Evolutionary conservation across 441 rosid species (phyloP), one percentile per base, ranked within the genome.

Genomic region (Pelargonium australe): DNA sequence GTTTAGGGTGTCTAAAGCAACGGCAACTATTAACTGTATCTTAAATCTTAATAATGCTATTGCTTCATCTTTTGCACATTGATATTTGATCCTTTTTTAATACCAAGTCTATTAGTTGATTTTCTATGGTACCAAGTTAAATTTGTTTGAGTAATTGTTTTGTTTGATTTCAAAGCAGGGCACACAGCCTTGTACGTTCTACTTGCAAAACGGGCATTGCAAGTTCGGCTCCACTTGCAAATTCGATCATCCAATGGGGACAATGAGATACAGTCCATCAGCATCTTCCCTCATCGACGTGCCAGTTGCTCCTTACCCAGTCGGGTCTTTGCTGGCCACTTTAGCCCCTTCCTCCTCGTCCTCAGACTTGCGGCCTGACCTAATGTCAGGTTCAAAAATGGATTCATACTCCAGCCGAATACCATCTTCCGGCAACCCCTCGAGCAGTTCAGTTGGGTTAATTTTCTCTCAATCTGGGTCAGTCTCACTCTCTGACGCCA

Each of bases 261-360:
- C 37, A 62, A 62, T 62, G 65, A 62, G 65, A 62, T 62, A 62
- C 65, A 62, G 65, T 25, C 65, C 40, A 25, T 62, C 65, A 25
- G 65, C 65, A 62, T 62, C 65, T 23, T 62, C 40, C 25, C 65
- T 57, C 28, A 17, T 17, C 19, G 62, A 17, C 28, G 25, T 57
- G 62, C 62, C 62, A 17, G 62, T 57, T 25, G 65, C 65, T 62
- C 65, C 65, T 37, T 62, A 28, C 31, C 65, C 65, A 25, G 65
- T 13, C 16, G 65, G 65, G 65, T 62, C 65, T 11, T 28, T 62
- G 34, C 34, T 60, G 34, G 51, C 11, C 13, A 44, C 9, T 44
- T 12, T 44, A 12, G 41, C 40, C 65, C 65, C 65, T 23, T 62
- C 65, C 2, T 57, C 62, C 12, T 57, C 62, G 3, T 17, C 62